Conservation (phyloP, 768 basidiomycete genomes). For the Suillus lakei region DNA sequence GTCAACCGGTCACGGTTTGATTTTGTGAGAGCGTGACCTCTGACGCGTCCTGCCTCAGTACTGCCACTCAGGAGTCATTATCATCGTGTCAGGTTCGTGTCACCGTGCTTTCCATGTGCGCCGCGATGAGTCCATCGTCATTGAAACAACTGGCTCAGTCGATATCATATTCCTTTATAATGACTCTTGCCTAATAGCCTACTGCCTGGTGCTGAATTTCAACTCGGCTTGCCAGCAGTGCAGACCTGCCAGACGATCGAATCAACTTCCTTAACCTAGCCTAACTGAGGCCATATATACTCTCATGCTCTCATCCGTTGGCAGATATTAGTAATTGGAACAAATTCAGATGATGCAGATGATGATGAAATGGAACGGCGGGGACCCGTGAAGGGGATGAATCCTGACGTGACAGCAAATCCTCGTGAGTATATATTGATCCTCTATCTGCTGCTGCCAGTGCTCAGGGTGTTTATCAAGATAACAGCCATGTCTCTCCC, state of each 20-base stretch:
- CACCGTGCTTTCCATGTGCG: too few species aligned
- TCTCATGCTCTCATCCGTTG: background rate
- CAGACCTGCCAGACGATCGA: background rate
- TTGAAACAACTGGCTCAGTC: too few species aligned
- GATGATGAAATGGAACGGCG: background rate
- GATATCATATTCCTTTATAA: too few species aligned
- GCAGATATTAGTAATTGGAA: too few species aligned
- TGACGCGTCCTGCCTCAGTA: background rate
- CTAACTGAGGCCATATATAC: background rate
- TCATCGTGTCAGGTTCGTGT: too few species aligned
- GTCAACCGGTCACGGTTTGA: background rate
- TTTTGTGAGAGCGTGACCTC: background rate
- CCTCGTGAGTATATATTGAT: background rate
- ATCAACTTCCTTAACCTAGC: background rate
- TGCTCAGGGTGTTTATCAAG: background rate
- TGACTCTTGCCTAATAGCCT: too few species aligned
- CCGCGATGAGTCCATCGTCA: too few species aligned
- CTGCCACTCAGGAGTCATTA: background rate
- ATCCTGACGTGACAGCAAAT: background rate
- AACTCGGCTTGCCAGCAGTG: background rate
- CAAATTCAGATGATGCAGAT: too few species aligned
- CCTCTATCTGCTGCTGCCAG: background rate
- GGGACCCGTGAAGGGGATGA: background rate
- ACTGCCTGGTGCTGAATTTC: background rate
- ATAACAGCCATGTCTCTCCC: conserved; percentile 36